These are phyloP conservation scores for Lobulomyces angularis DNA, from an alignment of 192 early-diverging fungal species.

Conservation along the genomic window DNA sequence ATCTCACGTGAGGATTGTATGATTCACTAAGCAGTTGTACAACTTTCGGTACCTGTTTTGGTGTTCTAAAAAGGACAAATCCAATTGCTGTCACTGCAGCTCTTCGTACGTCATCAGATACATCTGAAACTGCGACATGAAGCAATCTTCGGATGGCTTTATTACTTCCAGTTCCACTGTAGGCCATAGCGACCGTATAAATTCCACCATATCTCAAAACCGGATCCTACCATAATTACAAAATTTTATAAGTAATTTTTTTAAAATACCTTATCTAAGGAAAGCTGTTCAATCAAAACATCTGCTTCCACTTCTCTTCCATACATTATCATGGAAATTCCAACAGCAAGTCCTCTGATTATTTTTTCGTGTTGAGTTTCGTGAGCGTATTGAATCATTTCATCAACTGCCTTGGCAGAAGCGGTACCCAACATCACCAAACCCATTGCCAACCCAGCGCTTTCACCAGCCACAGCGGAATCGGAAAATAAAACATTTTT, in stretches of 20 bases:
- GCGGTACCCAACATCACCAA: constrained; percentile 93
- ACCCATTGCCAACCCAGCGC: constrained; percentile 91
- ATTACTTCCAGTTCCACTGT: constrained; percentile 95
- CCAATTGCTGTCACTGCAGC: constrained; percentile 94
- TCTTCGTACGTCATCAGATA: constrained; percentile 98
- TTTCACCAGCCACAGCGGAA: constrained; percentile 94
- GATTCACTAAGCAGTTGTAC: constrained; percentile 95
- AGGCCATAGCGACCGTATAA: constrained; percentile 95
- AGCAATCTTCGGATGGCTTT: constrained; percentile 85
- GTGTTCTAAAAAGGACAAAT: constrained; percentile 84
- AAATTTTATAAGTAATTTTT: too few species aligned
- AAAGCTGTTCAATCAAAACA: constrained; percentile 69
- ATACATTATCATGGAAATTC: constrained; percentile 94
- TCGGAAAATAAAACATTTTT: constrained; percentile 83
- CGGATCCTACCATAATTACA: constrained; percentile 48
- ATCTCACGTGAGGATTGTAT: constrained; percentile 97
- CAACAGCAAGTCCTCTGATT: constrained; percentile 87
- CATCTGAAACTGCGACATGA: constrained; percentile 95
- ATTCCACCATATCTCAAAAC: constrained; percentile 93
- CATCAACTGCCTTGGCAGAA: constrained; percentile 64
- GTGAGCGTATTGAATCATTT: constrained; percentile 95
- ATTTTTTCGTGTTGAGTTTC: constrained; percentile 99
- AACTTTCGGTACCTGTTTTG: constrained; percentile 92
- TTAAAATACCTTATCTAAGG: constrained; percentile 77
- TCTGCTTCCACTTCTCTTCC: constrained; percentile 93